Conservation (phyloP, 2,329 filamentous ascomycete genomes). For the Catunica adiposa region DNA sequence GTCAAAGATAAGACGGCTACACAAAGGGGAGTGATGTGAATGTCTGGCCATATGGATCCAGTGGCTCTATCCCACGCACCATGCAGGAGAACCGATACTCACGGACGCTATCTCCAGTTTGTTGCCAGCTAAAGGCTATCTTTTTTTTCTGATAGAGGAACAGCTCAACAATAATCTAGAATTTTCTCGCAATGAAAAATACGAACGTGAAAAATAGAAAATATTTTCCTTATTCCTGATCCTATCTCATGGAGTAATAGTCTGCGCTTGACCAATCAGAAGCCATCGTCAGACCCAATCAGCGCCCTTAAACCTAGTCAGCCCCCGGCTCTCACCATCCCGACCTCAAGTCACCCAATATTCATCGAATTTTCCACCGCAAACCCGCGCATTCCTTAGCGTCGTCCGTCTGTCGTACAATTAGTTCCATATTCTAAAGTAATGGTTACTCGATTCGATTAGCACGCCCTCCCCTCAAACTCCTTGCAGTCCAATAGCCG, state of each 20-base stretch:
- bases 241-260: constrained; percentile 8
- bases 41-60: background rate
- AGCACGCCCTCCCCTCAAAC: background rate
- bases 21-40: no score
- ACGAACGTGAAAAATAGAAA: no score
- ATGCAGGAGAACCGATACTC: background rate
- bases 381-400: background rate
- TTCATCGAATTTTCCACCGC: background rate
- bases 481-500: background rate
- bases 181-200: no score
- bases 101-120: background rate
- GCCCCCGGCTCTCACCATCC: background rate
- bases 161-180: no score
- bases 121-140: background rate
- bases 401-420: background rate
- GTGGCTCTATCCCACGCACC: background rate
- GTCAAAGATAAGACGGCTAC: no score
- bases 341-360: background rate
- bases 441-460: background rate
- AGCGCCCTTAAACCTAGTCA: background rate
- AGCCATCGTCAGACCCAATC: background rate
- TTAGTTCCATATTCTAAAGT: background rate
- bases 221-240: background rate
- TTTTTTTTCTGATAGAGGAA: background rate
- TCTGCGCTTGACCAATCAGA: background rate